These are phyloP conservation scores for Chaetomiaceae sp. DNA, from an alignment of 2,329 filamentous ascomycete species.

Conservation along the genomic window DNA sequence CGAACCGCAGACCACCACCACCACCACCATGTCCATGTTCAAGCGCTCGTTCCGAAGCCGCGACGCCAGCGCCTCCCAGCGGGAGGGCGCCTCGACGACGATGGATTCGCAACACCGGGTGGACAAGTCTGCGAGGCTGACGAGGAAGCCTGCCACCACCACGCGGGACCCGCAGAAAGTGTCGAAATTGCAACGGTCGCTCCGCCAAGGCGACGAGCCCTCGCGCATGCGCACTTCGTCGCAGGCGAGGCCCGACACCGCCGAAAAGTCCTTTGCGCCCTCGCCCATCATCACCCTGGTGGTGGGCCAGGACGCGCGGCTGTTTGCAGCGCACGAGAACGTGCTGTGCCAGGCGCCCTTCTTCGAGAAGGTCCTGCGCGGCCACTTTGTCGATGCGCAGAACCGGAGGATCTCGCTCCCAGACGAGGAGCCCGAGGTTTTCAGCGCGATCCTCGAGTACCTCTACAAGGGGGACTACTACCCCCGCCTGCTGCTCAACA, in stretches of 20 bases:
- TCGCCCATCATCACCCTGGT: slow-evolving; percentile 81
- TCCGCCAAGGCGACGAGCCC: slow-evolving; percentile 45
- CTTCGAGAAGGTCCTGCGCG: slow-evolving; percentile 66
- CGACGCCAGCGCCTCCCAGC: slow-evolving; percentile 42
- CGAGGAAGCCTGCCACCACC: slow-evolving; percentile 59
- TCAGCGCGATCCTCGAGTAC: slow-evolving; percentile 91
- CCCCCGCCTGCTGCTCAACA: slow-evolving; percentile 80
- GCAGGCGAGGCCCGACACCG: slow-evolving; percentile 30
- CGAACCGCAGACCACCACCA: slow-evolving; percentile 38
- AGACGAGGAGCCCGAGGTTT: slow-evolving; percentile 80
- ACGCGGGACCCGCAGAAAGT: slow-evolving; percentile 70
- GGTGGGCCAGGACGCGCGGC: slow-evolving; percentile 74
- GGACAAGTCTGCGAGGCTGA: slow-evolving; percentile 80
- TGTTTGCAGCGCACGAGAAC: slow-evolving; percentile 94
- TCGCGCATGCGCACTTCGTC: slow-evolving; percentile 33
- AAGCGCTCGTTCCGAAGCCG: slow-evolving; percentile 82
- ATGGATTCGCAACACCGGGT: slow-evolving; percentile 52
- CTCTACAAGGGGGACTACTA: slow-evolving; percentile 97
- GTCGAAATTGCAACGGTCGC: slow-evolving; percentile 78
- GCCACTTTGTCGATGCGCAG: slow-evolving; percentile 67
- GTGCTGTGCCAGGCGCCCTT: slow-evolving; percentile 80
- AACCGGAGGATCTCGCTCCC: slow-evolving; percentile 70
- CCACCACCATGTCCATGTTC: too few relatives aligned
- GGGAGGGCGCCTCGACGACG: slow-evolving; percentile 24
- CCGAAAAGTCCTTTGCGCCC: slow-evolving; percentile 32